Percentiles rank a stretch among this genome's conserved stretches.
These are phyloP conservation scores for Xylogone sp. DNA, from an alignment of 2,329 filamentous ascomycete species.

Conservation along the genomic window DNA sequence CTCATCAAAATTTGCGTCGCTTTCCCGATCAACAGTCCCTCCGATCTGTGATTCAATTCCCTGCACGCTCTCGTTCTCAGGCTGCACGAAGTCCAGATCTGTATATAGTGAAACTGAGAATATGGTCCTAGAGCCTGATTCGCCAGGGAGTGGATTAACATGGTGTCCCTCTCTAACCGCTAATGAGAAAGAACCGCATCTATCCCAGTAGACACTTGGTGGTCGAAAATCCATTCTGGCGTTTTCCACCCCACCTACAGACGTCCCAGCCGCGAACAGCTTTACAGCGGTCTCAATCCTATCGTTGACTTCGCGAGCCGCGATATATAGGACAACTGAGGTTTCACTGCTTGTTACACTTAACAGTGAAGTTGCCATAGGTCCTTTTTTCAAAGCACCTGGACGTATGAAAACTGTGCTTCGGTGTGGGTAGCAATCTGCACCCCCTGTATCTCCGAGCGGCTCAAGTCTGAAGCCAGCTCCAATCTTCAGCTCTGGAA, in stretches of 20 bases:
- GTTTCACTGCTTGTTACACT: neutral
- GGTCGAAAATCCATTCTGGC: neutral
- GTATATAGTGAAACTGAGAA: neutral
- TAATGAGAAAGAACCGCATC: neutral
- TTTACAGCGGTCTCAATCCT: neutral
- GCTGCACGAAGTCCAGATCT: neutral
- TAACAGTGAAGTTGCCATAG: neutral
- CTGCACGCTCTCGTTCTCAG: neutral
- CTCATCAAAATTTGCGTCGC: too few relatives aligned
- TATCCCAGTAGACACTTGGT: neutral
- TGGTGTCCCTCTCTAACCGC: conserved; percentile 2
- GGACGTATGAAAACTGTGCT: neutral
- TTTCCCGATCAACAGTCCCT: too few relatives aligned
- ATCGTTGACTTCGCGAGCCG: neutral
- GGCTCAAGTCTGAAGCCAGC: neutral
- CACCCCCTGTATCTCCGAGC: neutral
- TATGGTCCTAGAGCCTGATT: neutral
- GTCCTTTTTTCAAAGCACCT: neutral
- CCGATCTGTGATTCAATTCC: neutral
- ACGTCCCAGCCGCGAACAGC: neutral
- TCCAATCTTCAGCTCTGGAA: neutral
- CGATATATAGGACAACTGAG: neutral
- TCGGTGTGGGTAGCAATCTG: neutral
- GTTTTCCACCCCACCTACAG: neutral
- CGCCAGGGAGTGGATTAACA: neutral